A percentile compares a stretch with the other conserved stretches of the same genome.
phyloP scores from a whole-genome alignment of 805 yeast species.

The Saturnispora besseyi region DNA sequence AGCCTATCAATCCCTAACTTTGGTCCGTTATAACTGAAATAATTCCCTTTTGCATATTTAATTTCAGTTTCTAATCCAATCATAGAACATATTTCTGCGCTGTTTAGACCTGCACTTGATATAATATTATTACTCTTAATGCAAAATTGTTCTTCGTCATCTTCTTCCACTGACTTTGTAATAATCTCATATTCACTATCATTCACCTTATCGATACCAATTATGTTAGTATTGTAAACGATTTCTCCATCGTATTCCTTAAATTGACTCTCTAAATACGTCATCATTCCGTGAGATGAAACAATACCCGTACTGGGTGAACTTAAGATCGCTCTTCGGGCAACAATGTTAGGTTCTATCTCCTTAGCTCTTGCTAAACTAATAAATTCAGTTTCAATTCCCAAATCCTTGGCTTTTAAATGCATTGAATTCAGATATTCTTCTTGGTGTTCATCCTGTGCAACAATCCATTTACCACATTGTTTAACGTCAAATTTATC shows the following conservation, averaged over 20 bases:
- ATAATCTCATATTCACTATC: background rate
- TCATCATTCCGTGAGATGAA: slow-evolving; percentile 70
- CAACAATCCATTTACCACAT: slow-evolving; percentile 86
- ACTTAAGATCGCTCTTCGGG: slow-evolving; percentile 27
- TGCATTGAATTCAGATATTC: slow-evolving; percentile 52
- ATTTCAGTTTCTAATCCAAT: slow-evolving; percentile 40
- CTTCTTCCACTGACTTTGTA: background rate
- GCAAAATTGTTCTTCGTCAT: slow-evolving; percentile 29
- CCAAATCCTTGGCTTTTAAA: background rate
- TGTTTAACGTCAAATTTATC: slow-evolving; percentile 48
- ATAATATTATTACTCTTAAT: slow-evolving; percentile 51
- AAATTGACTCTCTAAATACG: slow-evolving; percentile 44
- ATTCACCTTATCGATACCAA: background rate
- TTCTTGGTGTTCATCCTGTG: slow-evolving; percentile 59
- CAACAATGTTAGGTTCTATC: background rate
- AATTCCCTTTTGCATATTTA: slow-evolving; percentile 81
- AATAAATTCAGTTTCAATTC: background rate
- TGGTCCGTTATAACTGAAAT: slow-evolving; percentile 43
- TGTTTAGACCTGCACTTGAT: slow-evolving; percentile 74
- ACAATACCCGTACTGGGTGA: slow-evolving; percentile 84
- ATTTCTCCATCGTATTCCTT: slow-evolving; percentile 53
- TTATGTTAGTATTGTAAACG: slow-evolving; percentile 28
- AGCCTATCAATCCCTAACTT: slow-evolving; percentile 39
- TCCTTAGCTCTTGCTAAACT: background rate
- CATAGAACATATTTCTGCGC: slow-evolving; percentile 63